phyloP scores from a whole-genome alignment of 345 rosid genomes.

The Dipteronia sinensis region DNA sequence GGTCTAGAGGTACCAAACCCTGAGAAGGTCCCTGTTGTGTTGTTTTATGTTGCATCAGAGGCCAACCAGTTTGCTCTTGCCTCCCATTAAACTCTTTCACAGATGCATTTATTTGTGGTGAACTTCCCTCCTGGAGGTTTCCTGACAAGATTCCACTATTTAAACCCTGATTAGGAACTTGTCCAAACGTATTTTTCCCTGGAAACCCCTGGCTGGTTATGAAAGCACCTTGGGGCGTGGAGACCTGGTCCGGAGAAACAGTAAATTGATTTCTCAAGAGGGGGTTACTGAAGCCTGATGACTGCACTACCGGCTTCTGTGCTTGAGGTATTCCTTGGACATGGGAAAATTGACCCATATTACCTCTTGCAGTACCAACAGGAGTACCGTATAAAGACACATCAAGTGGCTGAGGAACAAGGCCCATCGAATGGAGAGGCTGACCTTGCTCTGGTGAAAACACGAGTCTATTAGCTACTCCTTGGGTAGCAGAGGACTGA shows the following conservation, averaged over 20 bases:
- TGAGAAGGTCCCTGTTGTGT: constrained; percentile 36
- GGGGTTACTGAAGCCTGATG: constrained; percentile 38
- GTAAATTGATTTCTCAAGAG: constrained; percentile 37
- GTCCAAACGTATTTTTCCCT: constrained; percentile 40
- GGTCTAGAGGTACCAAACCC: constrained; percentile 67
- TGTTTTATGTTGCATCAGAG: constrained; percentile 41
- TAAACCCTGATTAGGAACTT: constrained; percentile 38
- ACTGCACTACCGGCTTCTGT: constrained; percentile 42
- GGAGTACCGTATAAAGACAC: constrained; percentile 56
- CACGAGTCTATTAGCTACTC: constrained; percentile 36
- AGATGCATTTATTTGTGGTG: constrained; percentile 31
- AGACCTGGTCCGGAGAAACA: constrained; percentile 28
- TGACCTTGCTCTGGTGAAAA: constrained; percentile 47
- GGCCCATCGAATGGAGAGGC: constrained; percentile 38
- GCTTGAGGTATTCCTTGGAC: constrained; percentile 39
- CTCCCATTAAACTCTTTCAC: constrained; percentile 37
- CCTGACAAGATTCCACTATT: constrained; percentile 35
- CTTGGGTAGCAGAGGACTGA: constrained; percentile 46
- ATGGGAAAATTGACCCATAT: constrained; percentile 39
- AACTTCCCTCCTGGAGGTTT: constrained; percentile 34
- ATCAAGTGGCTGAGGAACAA: constrained; percentile 54
- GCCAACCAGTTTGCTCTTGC: constrained; percentile 49
- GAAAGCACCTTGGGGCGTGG: constrained; percentile 37
- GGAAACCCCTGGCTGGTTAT: constrained; percentile 42
- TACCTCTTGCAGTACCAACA: constrained; percentile 48